Conservation (phyloP, 345 rosid species). For the Abelmoschus esculentus region DNA sequence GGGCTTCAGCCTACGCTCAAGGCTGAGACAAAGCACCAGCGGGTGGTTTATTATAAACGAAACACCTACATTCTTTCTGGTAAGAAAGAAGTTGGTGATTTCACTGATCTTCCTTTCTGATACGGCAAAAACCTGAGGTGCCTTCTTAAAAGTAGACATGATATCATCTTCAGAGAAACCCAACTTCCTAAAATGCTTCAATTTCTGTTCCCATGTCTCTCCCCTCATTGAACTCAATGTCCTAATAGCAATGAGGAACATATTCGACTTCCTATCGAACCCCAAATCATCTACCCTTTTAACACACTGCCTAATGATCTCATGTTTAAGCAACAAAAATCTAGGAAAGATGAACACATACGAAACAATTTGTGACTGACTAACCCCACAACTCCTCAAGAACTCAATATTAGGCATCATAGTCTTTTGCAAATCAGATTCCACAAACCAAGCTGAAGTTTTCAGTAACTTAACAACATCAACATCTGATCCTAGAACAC, state of each 20-base stretch:
- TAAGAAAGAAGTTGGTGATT: constrained; percentile 8
- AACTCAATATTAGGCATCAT: constrained; percentile 22
- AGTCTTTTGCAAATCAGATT: constrained; percentile 22
- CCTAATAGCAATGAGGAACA: constrained; percentile 25
- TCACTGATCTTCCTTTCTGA: constrained; percentile 26
- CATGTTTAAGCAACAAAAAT: constrained; percentile 20
- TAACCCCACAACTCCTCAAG: constrained; percentile 24
- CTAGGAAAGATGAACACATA: constrained; percentile 12
- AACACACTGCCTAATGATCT: constrained; percentile 13
- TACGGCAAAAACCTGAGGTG: constrained; percentile 22
- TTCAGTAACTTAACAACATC: constrained; percentile 13
- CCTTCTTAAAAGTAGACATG: constrained; percentile 15
- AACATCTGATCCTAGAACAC: constrained; percentile 19
- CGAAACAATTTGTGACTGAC: constrained; percentile 14
- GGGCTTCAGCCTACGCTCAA: constrained; percentile 24
- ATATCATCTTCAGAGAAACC: constrained; percentile 30
- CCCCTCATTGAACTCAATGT: constrained; percentile 20
- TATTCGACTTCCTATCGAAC: constrained; percentile 18
- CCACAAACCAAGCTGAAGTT: constrained; percentile 17
- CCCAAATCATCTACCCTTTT: constrained; percentile 28
- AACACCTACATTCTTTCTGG: constrained; percentile 1
- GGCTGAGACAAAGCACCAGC: constrained; percentile 19
- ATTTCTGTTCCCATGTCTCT: constrained; percentile 27
- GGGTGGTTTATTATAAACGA: constrained; percentile 19
- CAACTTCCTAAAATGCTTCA: constrained; percentile 21